Base-by-base conservation (phyloP, 306 rosid genomes). In the Morella rubra region DNA sequence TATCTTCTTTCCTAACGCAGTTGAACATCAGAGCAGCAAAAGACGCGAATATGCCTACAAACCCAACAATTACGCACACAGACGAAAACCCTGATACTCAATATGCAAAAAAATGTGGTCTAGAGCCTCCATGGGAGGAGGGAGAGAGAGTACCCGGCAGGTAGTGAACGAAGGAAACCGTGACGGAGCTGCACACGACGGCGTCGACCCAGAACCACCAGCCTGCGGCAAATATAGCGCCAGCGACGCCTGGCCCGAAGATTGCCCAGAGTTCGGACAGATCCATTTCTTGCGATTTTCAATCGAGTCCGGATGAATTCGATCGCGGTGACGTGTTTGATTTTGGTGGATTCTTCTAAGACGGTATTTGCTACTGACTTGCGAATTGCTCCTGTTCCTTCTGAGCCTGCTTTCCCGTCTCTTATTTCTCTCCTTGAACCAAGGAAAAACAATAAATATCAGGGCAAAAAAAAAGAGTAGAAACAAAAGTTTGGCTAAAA, bases 161-260 rank as follows among this genome's bases (percentile, higher is more conserved):
- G 84, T 95, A 92, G 88, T 95, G 89, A 72, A 95, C 73, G 86
- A 95, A 95, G 74, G 99, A 85, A 66, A 92, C 92, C 50, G 89
- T 77, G 69, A 84, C 85, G 74, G 93, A 83, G 82, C 97, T 95
- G 86, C 99, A 92, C 44, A 95, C 97, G 67, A 95, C 97, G 84
- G 99, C 99, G 81, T 95, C 99, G 1, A 92, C 89, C 99, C 99
- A 95, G 85, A 95, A 90, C 99, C 99, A 92, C 99, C 99, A 95
- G 5, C 97, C 99, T 69, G 93, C 89, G 45, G 97, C 99, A 77
- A 95, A 95, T 46, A 95, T 83, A 2, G 92, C 96, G 7, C 99
- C 99, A 4, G 99, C 91, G 44, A 95, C 85, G 8, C 97, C 99
- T 10, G 99, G 96, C 68, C 99, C 99, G 72, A 95, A 95, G 84